Conservation (phyloP, 1,284 basidiomycete genomes). For the Cutaneotrichosporon sp. region DNA sequence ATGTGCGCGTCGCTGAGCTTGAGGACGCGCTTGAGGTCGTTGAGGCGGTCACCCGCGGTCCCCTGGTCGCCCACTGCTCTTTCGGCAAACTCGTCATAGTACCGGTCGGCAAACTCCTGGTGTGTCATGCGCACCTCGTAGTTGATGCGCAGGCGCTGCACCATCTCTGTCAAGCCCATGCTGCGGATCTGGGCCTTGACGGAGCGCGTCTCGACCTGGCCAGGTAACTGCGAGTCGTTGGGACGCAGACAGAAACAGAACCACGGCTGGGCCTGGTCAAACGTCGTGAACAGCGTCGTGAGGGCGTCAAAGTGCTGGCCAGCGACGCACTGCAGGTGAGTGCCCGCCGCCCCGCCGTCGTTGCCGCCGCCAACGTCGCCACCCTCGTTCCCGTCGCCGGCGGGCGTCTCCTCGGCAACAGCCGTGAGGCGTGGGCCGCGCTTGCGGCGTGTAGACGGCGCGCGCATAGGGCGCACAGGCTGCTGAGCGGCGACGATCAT, state of each 20-base stretch:
- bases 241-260: conserved; percentile 88
- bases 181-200: conserved; percentile 89
- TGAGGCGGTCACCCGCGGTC: conserved; percentile 42
- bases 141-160: conserved; percentile 58
- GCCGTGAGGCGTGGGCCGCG: conserved; percentile 53
- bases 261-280: conserved; percentile 88
- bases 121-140: conserved; percentile 83
- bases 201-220: conserved; percentile 84
- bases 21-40: conserved; percentile 57
- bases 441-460: conserved; percentile 79
- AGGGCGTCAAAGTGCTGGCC: conserved; percentile 82
- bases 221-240: conserved; percentile 89
- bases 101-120: conserved; percentile 80
- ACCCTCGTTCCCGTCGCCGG: conserved; percentile 54
- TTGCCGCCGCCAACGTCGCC: conserved; percentile 37
- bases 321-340: conserved; percentile 61
- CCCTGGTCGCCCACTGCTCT: conserved; percentile 46
- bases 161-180: conserved; percentile 72
- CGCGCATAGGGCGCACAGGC: conserved; percentile 83
- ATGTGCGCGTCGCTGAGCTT: conserved; percentile 66
- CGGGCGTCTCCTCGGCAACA: conserved; percentile 58
- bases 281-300: conserved; percentile 77
- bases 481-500: conserved; percentile 93
- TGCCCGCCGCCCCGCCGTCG: conserved; percentile 63
- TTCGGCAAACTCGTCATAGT: conserved; percentile 55